phyloP scores from a whole-genome alignment of 2,329 filamentous ascomycete species.

The Plectosphaerella sp. region DNA sequence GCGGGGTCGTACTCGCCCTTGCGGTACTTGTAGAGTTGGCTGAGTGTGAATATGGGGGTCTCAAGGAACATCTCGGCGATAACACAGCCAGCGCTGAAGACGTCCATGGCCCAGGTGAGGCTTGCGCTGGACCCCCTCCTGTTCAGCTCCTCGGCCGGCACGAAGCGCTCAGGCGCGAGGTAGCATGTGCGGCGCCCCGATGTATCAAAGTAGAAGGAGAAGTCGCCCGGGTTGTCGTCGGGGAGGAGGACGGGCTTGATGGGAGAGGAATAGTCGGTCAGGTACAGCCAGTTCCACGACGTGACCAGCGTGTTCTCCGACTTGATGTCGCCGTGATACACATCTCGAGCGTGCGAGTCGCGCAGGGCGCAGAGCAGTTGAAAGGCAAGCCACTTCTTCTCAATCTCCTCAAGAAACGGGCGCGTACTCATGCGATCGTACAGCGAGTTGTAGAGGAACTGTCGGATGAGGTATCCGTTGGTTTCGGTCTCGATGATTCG shows the following conservation, averaged over 20 bases:
- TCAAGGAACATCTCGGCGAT: slow-evolving; percentile 96
- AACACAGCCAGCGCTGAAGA: slow-evolving; percentile 95
- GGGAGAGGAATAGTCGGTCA: slow-evolving; percentile 93
- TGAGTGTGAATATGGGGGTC: slow-evolving; percentile 93
- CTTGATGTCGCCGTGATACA: slow-evolving; percentile 98
- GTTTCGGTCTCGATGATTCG: slow-evolving; percentile 87
- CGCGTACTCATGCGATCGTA: slow-evolving; percentile 96
- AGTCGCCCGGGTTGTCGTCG: slow-evolving; percentile 94
- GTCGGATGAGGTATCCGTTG: slow-evolving; percentile 88
- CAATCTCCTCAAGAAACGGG: slow-evolving; percentile 93
- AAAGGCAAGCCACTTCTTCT: slow-evolving; percentile 98
- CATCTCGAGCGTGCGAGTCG: slow-evolving; percentile 82
- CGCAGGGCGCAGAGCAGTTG: slow-evolving; percentile 88
- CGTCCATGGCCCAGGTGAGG: slow-evolving; percentile 91
- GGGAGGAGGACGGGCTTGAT: slow-evolving; percentile 94
- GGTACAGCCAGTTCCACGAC: slow-evolving; percentile 98
- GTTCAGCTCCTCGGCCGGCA: slow-evolving; percentile 63
- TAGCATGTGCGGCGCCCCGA: slow-evolving; percentile 91
- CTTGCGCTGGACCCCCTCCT: slow-evolving; percentile 46
- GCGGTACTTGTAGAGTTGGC: slow-evolving; percentile 91
- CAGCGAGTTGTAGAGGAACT: slow-evolving; percentile 92
- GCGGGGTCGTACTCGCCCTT: slow-evolving; percentile 88
- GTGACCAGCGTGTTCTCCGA: slow-evolving; percentile 96
- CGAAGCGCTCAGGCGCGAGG: slow-evolving; percentile 87
- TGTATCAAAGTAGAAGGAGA: slow-evolving; percentile 96